phyloP scores from a whole-genome alignment of 1,139 yeast genomes.

The Geotrichum citri-aurantii region DNA sequence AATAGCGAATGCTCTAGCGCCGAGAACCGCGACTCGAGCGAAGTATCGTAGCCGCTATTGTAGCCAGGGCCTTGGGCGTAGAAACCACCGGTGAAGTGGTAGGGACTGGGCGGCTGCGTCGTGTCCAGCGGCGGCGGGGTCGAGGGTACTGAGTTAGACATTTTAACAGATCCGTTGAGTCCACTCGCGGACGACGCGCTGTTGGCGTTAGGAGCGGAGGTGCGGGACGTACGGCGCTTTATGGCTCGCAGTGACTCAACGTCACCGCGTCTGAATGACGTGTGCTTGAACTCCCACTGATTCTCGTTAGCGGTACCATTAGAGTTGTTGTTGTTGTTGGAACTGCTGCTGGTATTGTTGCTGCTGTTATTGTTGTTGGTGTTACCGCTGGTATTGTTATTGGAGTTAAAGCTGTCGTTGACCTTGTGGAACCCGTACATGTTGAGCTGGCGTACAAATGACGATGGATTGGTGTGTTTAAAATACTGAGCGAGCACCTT shows the following conservation, averaged over 20 bases:
- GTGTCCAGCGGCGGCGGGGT: slow-evolving; percentile 8
- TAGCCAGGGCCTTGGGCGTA: slow-evolving; percentile 3
- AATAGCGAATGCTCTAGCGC: slow-evolving; percentile 23
- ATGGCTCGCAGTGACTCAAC: slow-evolving; percentile 57
- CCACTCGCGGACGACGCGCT: not conserved
- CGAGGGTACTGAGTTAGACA: not conserved
- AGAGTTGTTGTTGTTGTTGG: not conserved
- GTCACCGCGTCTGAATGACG: slow-evolving; percentile 72
- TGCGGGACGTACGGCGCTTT: slow-evolving; percentile 52
- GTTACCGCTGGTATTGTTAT: slow-evolving; percentile 1
- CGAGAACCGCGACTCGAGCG: slow-evolving; percentile 19
- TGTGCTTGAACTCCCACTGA: slow-evolving; percentile 85
- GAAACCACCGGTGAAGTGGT: slow-evolving; percentile 7
- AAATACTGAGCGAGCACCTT: slow-evolving; percentile 79
- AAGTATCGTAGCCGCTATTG: slow-evolving; percentile 7
- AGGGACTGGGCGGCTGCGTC: slow-evolving; percentile 8
- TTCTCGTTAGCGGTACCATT: slow-evolving; percentile 24
- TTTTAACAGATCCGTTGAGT: not conserved
- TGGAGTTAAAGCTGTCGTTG: slow-evolving; percentile 30
- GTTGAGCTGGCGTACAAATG: slow-evolving; percentile 90
- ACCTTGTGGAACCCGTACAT: slow-evolving; percentile 97
- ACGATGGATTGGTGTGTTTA: slow-evolving; percentile 90
- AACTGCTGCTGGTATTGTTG: not conserved
- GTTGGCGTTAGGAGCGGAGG: slow-evolving; percentile 19
- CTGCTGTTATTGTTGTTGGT: not conserved